Conservation (phyloP, 768 basidiomycete species). For the Mycena epipterygia region DNA sequence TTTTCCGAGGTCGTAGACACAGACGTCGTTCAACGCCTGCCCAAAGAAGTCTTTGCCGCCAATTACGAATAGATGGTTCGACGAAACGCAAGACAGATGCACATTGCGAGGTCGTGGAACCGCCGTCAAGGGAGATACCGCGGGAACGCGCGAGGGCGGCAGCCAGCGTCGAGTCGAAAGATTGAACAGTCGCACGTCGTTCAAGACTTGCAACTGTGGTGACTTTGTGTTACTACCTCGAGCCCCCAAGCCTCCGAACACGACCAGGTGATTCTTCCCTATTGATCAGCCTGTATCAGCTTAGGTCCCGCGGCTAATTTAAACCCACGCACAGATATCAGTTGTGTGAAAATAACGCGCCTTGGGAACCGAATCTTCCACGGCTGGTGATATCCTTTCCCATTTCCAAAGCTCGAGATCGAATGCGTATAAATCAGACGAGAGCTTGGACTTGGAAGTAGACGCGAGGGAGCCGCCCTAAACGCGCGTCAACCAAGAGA, state of each 20-base stretch:
- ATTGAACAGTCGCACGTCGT: conserved; percentile 31
- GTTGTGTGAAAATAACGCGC: conserved; percentile 37
- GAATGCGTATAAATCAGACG: conserved; percentile 25
- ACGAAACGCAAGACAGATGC: conserved; percentile 28
- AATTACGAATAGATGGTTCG: conserved; percentile 24
- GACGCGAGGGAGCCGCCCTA: conserved; percentile 27
- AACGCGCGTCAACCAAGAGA: background rate
- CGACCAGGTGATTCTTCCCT: conserved; percentile 37
- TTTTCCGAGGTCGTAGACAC: conserved; percentile 31
- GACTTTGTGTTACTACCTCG: background rate
- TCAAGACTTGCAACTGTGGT: conserved; percentile 19
- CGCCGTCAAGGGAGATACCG: background rate
- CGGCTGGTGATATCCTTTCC: conserved; percentile 22
- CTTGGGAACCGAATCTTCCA: conserved; percentile 9
- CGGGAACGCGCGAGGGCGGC: background rate
- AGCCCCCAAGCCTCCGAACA: conserved; percentile 34
- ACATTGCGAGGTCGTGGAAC: conserved; percentile 24
- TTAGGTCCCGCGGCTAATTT: background rate
- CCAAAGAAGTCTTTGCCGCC: conserved; percentile 27
- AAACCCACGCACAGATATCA: conserved; percentile 32
- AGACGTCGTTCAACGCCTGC: conserved; percentile 21
- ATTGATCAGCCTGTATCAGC: background rate
- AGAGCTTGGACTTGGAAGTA: conserved; percentile 7
- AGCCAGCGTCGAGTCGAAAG: conserved; percentile 27
- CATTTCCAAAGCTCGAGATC: conserved; percentile 37